These are phyloP conservation scores for Neurospora cerealis DNA, from an alignment of 495 filamentous ascomycete genomes.

Conservation along the genomic window DNA sequence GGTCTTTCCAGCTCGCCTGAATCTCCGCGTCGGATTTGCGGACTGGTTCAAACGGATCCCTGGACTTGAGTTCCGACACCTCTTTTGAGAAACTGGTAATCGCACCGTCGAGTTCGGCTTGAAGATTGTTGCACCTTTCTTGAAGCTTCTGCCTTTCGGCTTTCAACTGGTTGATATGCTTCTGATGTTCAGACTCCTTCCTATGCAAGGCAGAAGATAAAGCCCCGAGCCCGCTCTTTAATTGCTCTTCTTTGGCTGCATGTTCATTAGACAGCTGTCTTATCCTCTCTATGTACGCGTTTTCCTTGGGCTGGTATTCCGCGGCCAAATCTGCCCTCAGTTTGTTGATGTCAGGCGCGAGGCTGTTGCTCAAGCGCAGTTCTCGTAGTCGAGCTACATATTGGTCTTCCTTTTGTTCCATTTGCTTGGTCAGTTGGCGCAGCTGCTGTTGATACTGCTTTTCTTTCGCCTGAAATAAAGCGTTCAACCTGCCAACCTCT, in stretches of 20 bases:
- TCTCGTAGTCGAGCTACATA: neutral
- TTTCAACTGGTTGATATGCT: neutral
- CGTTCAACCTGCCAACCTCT: neutral
- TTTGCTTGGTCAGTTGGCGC: neutral
- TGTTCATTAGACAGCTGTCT: neutral
- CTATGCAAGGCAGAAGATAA: neutral
- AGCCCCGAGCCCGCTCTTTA: neutral
- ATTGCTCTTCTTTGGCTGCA: neutral
- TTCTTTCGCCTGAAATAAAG: neutral
- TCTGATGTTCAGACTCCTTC: neutral
- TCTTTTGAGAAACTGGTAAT: neutral
- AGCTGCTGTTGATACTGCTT: neutral
- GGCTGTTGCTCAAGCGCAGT: neutral
- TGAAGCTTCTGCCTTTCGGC: neutral
- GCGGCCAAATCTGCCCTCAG: neutral
- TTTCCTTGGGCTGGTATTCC: neutral
- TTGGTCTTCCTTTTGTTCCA: neutral
- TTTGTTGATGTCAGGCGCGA: neutral
- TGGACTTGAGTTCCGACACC: neutral
- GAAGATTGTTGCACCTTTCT: neutral
- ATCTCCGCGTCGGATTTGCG: neutral
- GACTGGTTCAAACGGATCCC: neutral
- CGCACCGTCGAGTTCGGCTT: neutral
- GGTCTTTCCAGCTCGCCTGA: neutral
- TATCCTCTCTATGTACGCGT: neutral